Conservation (phyloP, 306 rosid genomes). For the Medicago truncatula region MtrunA17r5.0-ANR NC_053044.1:44414501-44415000, state of each 20-base stretch:
- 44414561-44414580: constrained; percentile 61
- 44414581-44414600: constrained; percentile 75
- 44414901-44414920: no score
- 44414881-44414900: no score
- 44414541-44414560: constrained; percentile 99
- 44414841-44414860: neutral
- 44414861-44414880: neutral
- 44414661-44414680: constrained; percentile 77
- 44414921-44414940: no score
- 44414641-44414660: constrained; percentile 83
- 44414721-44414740: constrained; percentile 38
- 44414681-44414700: constrained; percentile 74
- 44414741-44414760: constrained; percentile 41
- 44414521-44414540: neutral
- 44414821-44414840: neutral
- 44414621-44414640: constrained; percentile 69
- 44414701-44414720: constrained; percentile 78
- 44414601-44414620: constrained; percentile 81
- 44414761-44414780: constrained; percentile 59
- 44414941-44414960: no score
- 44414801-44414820: constrained; percentile 15
- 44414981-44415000: no score
- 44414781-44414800: constrained; percentile 38
- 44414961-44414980: no score
- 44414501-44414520: no score